Base-by-base conservation (phyloP, 2,329 filamentous ascomycete genomes). In the Venturiaceae sp. region DNA sequence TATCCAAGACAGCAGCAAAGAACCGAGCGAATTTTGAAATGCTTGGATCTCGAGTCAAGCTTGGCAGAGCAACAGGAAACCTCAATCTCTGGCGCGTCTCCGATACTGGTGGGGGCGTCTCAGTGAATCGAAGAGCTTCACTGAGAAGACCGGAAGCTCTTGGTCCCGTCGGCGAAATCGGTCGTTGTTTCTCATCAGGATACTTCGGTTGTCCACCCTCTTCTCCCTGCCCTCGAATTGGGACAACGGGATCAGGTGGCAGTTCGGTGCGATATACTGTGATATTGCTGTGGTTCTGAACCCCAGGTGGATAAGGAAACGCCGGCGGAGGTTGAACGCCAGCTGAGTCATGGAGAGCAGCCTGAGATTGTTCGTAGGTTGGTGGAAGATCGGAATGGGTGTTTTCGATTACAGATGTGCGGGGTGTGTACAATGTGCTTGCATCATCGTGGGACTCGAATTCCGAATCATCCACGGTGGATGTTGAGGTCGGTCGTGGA, bases 311-410 rank as follows among this genome's bases (percentile, higher is more conserved):
- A 58, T 30, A 26, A 7, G 47, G 53, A 23, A 37, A 34, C 13
- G 47, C 23, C 23, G 57, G 36, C n/a, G 50, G 50, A 23, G 53
- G 53, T 14, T 19, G 32, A 46, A 46, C 23, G 16, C 41, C 41
- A 13, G 41, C 41, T 46, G 41, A 46, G 3, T 41, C 46, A 30
- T 23, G 23, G 13, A 30, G 16, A 13, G 34, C 50, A 11, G 57
- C 57, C 23, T 59, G 50, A n/a, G 50, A 55, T 41, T 59, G 44
- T 9, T 59, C 57, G 52, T 59, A 59, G 16, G 57, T 34, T 7
- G 57, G 57, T n/a, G 57, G 57, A 30, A 58, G 56, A 19, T 58
- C 56, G 6, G 33, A 14, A 26, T 55, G 55, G 3, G 50, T 36
- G 33, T 34, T 53, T 53, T 23, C 28, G 21, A 53, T 33, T 19